These are phyloP conservation scores for Daldinia vernicosa DNA, from an alignment of 495 filamentous ascomycete species.

Conservation along the genomic window DNA sequence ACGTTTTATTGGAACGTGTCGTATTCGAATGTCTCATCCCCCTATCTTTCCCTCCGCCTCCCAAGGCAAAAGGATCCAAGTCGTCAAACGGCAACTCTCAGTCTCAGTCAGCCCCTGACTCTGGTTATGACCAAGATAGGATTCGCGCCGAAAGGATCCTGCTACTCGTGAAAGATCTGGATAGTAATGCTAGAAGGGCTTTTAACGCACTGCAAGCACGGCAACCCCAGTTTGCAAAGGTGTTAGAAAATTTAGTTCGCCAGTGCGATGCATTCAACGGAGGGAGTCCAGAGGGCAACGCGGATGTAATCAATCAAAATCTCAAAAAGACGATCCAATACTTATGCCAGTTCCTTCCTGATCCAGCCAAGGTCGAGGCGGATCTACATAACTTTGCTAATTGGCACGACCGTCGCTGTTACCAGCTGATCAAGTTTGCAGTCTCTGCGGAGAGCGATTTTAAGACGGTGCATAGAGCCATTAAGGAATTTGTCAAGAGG, in stretches of 20 bases:
- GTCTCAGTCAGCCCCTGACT: slow-evolving; percentile 53
- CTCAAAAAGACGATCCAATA: slow-evolving; percentile 73
- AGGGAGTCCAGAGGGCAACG: slow-evolving; percentile 79
- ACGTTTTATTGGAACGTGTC: slow-evolving; percentile 83
- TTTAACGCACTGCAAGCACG: slow-evolving; percentile 87
- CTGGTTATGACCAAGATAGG: slow-evolving; percentile 75
- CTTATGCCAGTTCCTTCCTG: slow-evolving; percentile 77
- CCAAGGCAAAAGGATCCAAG: slow-evolving; percentile 68
- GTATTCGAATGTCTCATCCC: slow-evolving; percentile 87
- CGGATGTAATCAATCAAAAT: slow-evolving; percentile 70
- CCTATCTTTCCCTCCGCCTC: slow-evolving; percentile 82
- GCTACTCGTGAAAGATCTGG: slow-evolving; percentile 78
- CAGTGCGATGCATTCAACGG: slow-evolving; percentile 89
- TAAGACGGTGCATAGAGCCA: slow-evolving; percentile 84
- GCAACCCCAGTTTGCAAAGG: slow-evolving; percentile 73
- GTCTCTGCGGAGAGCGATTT: slow-evolving; percentile 91
- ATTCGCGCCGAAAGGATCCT: slow-evolving; percentile 87
- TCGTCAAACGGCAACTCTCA: slow-evolving; percentile 68
- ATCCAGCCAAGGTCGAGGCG: slow-evolving; percentile 68
- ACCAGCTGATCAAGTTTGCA: slow-evolving; percentile 86
- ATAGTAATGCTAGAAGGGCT: slow-evolving; percentile 80
- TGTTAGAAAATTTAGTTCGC: slow-evolving; percentile 75
- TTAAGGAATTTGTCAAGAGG: slow-evolving; percentile 88
- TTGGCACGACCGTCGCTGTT: slow-evolving; percentile 86
- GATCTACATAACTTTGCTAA: slow-evolving; percentile 93